Evolutionary conservation across 75 land plant genomes (phyloP).

Genomic region (Isoetes taiwanensis): DNA sequence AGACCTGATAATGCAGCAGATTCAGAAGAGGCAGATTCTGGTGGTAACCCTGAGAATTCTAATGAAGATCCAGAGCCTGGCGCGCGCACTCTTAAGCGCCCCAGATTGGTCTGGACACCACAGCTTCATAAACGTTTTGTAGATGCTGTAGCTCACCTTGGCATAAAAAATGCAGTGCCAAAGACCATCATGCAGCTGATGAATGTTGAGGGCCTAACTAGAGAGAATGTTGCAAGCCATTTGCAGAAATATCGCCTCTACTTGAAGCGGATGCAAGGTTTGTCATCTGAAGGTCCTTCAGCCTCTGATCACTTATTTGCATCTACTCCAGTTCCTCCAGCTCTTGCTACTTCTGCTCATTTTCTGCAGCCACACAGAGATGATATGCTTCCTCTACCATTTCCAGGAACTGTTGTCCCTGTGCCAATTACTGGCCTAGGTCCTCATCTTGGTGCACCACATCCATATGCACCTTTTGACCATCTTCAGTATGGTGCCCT

Average conservation of each 20-base stretch:
- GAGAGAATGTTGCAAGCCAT: conserved; percentile 93
- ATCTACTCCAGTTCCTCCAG: conserved; percentile 35
- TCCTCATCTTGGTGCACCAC: no score
- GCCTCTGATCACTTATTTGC: conserved; percentile 48
- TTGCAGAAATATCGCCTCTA: conserved; percentile 82
- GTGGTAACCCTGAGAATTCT: conserved; percentile 9
- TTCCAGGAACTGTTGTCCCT: no score
- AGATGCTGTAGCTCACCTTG: conserved; percentile 74
- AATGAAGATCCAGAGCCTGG: conserved; percentile 1
- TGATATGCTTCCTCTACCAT: no score
- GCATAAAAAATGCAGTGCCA: conserved; percentile 82
- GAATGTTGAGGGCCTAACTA: conserved; percentile 86
- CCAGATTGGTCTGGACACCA: conserved; percentile 90
- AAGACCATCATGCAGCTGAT: conserved; percentile 92
- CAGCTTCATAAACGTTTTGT: conserved; percentile 89
- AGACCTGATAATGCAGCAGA: not conserved
- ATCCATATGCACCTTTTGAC: no score
- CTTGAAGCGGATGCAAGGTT: conserved; percentile 63
- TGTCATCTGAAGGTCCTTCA: conserved; percentile 34
- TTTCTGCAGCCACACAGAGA: no score
- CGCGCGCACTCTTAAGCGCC: conserved; percentile 49
- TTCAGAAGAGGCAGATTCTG: conserved; percentile 1
- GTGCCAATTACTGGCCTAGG: no score
- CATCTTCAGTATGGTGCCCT: no score
- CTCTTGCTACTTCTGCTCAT: conserved; percentile 17